Base-by-base conservation (phyloP, 352 stramenopile genomes). In the Globisporangium paroecandrum region DNA sequence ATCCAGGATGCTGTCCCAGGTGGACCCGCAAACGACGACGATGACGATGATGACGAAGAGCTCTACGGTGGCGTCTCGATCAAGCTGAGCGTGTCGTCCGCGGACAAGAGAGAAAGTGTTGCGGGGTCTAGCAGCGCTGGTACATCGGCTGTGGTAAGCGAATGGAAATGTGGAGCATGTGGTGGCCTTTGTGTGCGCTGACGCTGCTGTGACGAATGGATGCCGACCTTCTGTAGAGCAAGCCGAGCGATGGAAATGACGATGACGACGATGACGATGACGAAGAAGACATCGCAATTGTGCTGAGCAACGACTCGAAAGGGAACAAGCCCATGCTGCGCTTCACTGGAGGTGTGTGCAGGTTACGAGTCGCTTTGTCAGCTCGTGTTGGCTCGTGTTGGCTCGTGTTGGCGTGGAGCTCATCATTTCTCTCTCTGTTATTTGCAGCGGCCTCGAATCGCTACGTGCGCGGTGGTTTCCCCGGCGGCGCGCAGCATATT, bases 251-350 rank as follows among this genome's bases (percentile, higher is more conserved):
- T 3, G 61, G 27, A 1, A 75, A 77, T n/a, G 83, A 83, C 10
- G 85, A 90, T 2, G 83, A 94, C 2, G 86, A 94, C 20, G 77
- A 87, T 8, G 86, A 94, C 15, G 88, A 95, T 9, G 88, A 96
- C 38, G 87, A 95, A 38, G 87, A 95, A 69, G 82, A 91, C 51
- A 81, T 96, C 36, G 82, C 86, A 20, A 96, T 96, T 64, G 80
- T 94, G 56, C 73, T 96, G 36, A 89, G 69, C 27, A 83, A 80
- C 22, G 84, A 89, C 64, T 77, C 76, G 24, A 83, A 86, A 51
- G 77, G 74, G 20, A 76, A 53, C 60, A 95, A 95, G 70, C 81
- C 87, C 20, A 87, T 84, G 62, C 69, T 95, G 65, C 85, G 87
- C 25, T 95, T 95, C 70, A 92, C 84, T 32, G 81, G 79, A 27